These are phyloP conservation scores for Osmanthus fragrans DNA, from an alignment of 257 asterid genomes.

Conservation along the genomic window DNA sequence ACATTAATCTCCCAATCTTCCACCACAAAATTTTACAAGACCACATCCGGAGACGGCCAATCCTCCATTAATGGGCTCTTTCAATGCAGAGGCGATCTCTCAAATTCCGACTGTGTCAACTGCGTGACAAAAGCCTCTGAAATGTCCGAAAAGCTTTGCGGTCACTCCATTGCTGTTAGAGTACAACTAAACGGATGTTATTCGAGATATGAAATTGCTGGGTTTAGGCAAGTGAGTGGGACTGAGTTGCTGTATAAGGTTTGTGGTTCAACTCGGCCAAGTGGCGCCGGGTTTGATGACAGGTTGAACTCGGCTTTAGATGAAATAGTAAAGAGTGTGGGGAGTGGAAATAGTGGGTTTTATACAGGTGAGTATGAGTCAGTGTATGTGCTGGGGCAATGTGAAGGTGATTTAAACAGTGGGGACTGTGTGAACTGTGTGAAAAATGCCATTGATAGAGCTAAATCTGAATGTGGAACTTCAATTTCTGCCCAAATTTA, in stretches of 20 bases:
- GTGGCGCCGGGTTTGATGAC: constrained; percentile 65
- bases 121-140: constrained; percentile 49
- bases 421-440: constrained; percentile 79
- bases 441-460: constrained; percentile 53
- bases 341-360: constrained; percentile 49
- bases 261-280: constrained; percentile 70
- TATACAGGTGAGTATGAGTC: constrained; percentile 65
- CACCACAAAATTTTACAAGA: constrained; percentile 56
- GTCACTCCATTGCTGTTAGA: constrained; percentile 58
- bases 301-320: constrained; percentile 57
- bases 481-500: constrained; percentile 70
- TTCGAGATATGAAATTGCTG: constrained; percentile 53
- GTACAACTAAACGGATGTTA: constrained; percentile 73
- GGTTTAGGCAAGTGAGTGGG: constrained; percentile 46
- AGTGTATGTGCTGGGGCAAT: constrained; percentile 81
- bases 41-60: constrained; percentile 47
- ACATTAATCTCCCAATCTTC: constrained; percentile 58
- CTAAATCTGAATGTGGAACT: constrained; percentile 55
- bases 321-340: constrained; percentile 58
- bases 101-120: constrained; percentile 42
- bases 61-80: constrained; percentile 56
- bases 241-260: constrained; percentile 61
- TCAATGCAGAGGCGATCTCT: constrained; percentile 88
- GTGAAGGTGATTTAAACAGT: constrained; percentile 70
- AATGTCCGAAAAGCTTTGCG: constrained; percentile 48